Percentiles rank a stretch among this genome's conserved stretches.
Evolutionary conservation across 139 green algal species (phyloP).

Genomic region (Chlorella sp.): DNA sequence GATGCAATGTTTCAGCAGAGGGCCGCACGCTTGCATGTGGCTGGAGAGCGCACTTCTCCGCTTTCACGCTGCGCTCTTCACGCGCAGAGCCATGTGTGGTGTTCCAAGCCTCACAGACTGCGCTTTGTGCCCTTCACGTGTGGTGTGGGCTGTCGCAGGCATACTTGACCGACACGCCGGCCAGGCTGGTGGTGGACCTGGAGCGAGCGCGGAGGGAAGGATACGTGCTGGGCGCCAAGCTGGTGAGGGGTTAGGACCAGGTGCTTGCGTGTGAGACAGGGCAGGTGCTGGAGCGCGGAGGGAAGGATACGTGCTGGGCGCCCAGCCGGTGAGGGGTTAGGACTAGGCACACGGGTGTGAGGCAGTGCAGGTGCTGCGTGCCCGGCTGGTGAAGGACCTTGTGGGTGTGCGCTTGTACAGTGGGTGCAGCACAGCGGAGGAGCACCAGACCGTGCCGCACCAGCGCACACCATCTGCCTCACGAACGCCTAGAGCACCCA

Average conservation of each 20-base stretch:
- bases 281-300: background rate
- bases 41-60: no score
- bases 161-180: constrained; percentile 67
- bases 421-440: background rate
- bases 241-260: constrained; percentile 48
- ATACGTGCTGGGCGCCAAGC: constrained; percentile 63
- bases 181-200: constrained; percentile 60
- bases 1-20: no score
- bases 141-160: constrained; percentile 20
- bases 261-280: background rate
- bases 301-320: background rate
- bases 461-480: no score
- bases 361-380: background rate
- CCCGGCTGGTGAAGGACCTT: background rate
- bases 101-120: background rate
- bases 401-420: background rate
- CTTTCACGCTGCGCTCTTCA: no score
- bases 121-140: background rate
- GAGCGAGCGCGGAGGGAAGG: constrained; percentile 47
- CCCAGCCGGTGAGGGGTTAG: no score
- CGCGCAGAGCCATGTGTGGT: background rate
- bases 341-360: background rate
- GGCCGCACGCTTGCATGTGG: no score
- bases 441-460: no score
- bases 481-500: no score